A percentile compares a stretch with the other conserved stretches of the same genome.
Evolutionary conservation across 2,329 filamentous ascomycete genomes (phyloP).

Genomic region (Thelonectria rubi): DNA sequence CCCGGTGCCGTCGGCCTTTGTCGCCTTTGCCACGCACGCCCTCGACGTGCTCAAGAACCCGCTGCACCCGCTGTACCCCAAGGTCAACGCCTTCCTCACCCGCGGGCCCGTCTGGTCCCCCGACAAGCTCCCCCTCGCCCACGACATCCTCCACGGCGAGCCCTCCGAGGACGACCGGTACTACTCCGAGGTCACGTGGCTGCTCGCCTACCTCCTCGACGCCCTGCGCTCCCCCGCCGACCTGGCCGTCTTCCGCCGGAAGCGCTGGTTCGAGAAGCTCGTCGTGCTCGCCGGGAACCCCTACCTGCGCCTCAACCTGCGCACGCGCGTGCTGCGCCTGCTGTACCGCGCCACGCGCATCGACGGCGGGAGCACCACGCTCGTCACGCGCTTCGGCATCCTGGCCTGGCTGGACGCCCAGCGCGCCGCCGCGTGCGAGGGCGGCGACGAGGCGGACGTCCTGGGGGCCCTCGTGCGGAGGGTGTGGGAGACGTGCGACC

Average conservation of each 20-base stretch:
- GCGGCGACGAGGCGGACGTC: conserved; percentile 56
- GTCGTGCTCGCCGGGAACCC: conserved; percentile 75
- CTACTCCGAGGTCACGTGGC: conserved; percentile 78
- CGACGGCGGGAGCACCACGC: conserved; percentile 78
- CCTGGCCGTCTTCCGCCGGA: conserved; percentile 67
- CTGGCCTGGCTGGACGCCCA: conserved; percentile 78
- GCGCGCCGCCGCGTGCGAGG: conserved; percentile 56
- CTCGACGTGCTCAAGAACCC: conserved; percentile 78
- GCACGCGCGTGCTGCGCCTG: conserved; percentile 68
- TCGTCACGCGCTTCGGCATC: conserved; percentile 79
- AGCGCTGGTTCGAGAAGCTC: conserved; percentile 77
- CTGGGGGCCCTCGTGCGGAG: conserved; percentile 64
- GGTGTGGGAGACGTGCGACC: conserved; percentile 73
- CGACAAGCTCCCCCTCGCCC: conserved; percentile 76
- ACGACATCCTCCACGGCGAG: conserved; percentile 68
- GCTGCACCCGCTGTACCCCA: conserved; percentile 83
- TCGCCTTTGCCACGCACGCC: conserved; percentile 77
- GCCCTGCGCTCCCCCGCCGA: conserved; percentile 69
- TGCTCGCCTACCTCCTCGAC: conserved; percentile 75
- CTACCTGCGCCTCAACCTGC: conserved; percentile 66
- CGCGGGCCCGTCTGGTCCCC: conserved; percentile 79
- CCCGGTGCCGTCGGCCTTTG: conserved; percentile 76
- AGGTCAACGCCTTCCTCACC: conserved; percentile 85
- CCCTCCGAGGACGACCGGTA: conserved; percentile 78
- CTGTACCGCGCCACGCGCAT: conserved; percentile 74